Evolutionary conservation across 176 grass and related monocot species (phyloP).

Genomic region (Oryza meyeriana): DNA sequence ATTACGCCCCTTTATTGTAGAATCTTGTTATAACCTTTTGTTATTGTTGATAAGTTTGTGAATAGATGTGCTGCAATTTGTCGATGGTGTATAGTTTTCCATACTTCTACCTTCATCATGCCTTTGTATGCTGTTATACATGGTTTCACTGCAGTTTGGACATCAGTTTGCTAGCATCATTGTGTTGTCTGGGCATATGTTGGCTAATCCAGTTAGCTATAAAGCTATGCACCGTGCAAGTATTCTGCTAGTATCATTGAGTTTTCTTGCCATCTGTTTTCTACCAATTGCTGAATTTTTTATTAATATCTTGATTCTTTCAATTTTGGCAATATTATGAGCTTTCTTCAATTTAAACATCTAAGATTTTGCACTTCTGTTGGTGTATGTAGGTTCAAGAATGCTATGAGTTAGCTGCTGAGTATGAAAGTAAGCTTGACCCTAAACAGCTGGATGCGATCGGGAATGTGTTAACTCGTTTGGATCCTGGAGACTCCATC

Average conservation of each 20-base stretch:
- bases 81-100: neutral
- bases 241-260: neutral
- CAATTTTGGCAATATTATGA: neutral
- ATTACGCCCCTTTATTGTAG: neutral
- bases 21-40: neutral
- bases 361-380: conserved; percentile 2
- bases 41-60: neutral
- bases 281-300: neutral
- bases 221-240: neutral
- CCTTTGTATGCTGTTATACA: neutral
- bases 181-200: neutral
- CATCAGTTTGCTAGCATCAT: neutral
- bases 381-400: conserved; percentile 75
- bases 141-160: neutral
- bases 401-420: conserved; percentile 86
- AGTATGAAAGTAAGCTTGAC: conserved; percentile 73
- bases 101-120: neutral
- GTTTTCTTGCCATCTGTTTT: neutral
- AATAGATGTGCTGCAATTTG: neutral
- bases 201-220: neutral
- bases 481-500: conserved; percentile 85
- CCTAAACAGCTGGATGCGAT: conserved; percentile 67
- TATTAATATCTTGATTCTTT: neutral
- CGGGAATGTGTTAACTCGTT: conserved; percentile 60
- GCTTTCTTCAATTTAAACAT: conserved; percentile 7